phyloP scores from a whole-genome alignment of 2,329 filamentous ascomycete genomes.

The Dactylellina haptotyla region DNA sequence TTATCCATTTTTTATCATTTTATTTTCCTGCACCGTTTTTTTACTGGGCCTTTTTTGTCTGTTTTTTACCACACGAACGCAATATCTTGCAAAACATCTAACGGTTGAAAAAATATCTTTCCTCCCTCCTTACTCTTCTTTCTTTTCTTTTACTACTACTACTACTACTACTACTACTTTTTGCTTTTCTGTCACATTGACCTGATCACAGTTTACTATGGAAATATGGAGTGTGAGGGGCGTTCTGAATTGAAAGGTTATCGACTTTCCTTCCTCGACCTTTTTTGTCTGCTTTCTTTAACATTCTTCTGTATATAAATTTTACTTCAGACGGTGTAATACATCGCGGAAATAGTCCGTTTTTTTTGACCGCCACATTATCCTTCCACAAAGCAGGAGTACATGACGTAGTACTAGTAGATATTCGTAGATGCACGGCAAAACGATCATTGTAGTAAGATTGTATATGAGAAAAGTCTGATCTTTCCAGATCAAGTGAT shows the following conservation, averaged over 20 bases:
- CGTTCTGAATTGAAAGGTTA: conserved; percentile 39
- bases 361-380: neutral
- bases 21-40: conserved; percentile 2
- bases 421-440: neutral
- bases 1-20: conserved; percentile 11
- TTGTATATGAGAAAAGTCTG: neutral
- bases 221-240: conserved; percentile 46
- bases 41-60: neutral
- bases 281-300: conserved; percentile 3
- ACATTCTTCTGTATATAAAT: conserved; percentile 44
- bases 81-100: neutral
- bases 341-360: conserved; percentile 13
- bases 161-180: too few relatives aligned
- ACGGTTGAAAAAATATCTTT: conserved; percentile 21
- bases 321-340: conserved; percentile 1
- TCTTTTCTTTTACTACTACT: neutral
- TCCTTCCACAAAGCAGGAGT: neutral
- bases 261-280: conserved; percentile 11
- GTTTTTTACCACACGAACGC: neutral
- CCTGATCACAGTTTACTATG: conserved; percentile 17
- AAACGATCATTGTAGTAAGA: too few relatives aligned
- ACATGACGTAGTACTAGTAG: too few relatives aligned
- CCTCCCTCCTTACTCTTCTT: neutral
- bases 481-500: neutral
- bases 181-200: conserved; percentile 5